Evolutionary conservation across 805 yeast species (phyloP).

Genomic region (Schwanniomyces occidentalis): DNA sequence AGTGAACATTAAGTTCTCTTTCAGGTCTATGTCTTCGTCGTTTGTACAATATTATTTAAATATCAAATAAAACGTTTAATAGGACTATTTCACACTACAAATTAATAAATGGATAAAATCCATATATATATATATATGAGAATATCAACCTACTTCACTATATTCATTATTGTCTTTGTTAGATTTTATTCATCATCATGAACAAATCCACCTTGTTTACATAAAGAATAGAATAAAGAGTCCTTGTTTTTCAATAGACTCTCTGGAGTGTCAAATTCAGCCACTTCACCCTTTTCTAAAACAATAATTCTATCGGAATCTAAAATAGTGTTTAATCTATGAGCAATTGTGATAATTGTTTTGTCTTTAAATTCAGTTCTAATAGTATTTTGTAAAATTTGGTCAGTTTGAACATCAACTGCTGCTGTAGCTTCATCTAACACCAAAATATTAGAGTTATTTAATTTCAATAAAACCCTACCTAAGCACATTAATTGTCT

Average conservation of each 20-base stretch:
- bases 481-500: constrained; percentile 71
- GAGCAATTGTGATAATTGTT: constrained; percentile 83
- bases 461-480: constrained; percentile 67
- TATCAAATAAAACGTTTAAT: constrained; percentile 9
- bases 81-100: no score
- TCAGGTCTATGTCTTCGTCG: no score
- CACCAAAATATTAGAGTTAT: constrained; percentile 58
- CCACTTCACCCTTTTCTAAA: constrained; percentile 70
- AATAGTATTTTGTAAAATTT: constrained; percentile 74
- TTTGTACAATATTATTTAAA: no score
- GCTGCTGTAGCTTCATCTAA: constrained; percentile 90
- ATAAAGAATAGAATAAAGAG: constrained; percentile 76
- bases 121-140: no score
- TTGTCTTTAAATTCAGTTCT: constrained; percentile 72
- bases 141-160: no score
- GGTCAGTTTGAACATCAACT: constrained; percentile 83
- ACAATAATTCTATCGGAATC: constrained; percentile 79
- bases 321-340: constrained; percentile 77
- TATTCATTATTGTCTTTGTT: no score
- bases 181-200: constrained; percentile 14
- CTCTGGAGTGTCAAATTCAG: constrained; percentile 73
- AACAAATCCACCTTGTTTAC: constrained; percentile 76
- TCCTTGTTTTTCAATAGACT: constrained; percentile 63
- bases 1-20: constrained; percentile 52
- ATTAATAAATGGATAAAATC: no score